Conservation (phyloP, 2,329 filamentous ascomycete genomes). For the Phialophora verrucosa region DNA sequence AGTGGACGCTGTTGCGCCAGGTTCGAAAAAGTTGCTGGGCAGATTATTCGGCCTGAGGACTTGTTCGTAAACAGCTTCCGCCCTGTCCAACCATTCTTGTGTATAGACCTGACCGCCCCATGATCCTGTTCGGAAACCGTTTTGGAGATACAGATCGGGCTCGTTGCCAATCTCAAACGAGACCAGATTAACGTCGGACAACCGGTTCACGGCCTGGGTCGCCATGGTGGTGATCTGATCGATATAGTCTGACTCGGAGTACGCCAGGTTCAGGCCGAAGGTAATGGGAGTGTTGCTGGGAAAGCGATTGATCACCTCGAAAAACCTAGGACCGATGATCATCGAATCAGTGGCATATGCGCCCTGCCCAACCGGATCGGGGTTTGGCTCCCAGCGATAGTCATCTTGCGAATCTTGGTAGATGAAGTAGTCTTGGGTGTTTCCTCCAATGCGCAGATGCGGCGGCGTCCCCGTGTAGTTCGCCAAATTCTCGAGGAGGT, state of each 20-base stretch:
- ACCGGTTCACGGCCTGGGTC: constrained; percentile 30
- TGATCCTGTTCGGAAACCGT: constrained; percentile 52
- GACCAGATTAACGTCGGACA: constrained; percentile 40
- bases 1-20: constrained; percentile 56
- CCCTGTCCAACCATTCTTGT: constrained; percentile 54
- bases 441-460: constrained; percentile 58
- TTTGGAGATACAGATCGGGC: constrained; percentile 45
- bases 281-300: constrained; percentile 58
- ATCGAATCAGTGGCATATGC: constrained; percentile 51
- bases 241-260: constrained; percentile 52
- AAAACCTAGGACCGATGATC: constrained; percentile 56
- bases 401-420: constrained; percentile 48
- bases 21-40: constrained; percentile 55
- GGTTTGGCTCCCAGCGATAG: constrained; percentile 49
- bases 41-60: constrained; percentile 53
- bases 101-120: constrained; percentile 55
- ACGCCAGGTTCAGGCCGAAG: constrained; percentile 58
- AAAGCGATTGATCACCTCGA: constrained; percentile 56
- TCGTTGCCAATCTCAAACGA: constrained; percentile 44
- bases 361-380: constrained; percentile 47
- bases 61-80: constrained; percentile 51
- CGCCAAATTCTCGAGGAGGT: constrained; percentile 56
- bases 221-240: constrained; percentile 53
- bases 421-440: constrained; percentile 59
- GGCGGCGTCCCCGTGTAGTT: constrained; percentile 57